Conservation (phyloP, 2,329 filamentous ascomycete species). For the Aureobasidium sp. region DNA sequence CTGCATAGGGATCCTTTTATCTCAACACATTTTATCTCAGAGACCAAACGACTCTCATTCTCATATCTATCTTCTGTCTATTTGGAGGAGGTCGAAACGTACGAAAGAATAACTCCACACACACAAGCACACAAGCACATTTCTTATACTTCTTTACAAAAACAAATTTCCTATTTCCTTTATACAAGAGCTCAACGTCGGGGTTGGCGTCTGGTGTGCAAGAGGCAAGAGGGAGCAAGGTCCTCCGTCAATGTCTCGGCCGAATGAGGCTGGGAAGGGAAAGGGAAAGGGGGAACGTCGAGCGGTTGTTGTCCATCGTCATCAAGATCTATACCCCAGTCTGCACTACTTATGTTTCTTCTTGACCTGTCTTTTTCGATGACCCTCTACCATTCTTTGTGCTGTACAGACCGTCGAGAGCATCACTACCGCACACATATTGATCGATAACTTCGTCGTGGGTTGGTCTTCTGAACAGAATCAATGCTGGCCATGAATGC, state of each 20-base stretch:
- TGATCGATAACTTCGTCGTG: background rate
- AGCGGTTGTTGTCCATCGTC: conserved; percentile 4
- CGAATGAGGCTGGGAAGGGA: background rate
- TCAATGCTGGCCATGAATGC: no score
- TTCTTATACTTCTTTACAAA: conserved; percentile 1
- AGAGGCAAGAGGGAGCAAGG: background rate
- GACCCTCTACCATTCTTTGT: background rate
- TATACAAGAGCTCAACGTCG: conserved; percentile 4
- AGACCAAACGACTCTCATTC: conserved; percentile 9
- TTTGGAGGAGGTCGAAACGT: background rate
- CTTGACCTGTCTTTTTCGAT: background rate
- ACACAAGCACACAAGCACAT: background rate
- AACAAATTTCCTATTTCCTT: background rate
- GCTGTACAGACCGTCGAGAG: background rate
- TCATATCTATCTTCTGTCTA: conserved; percentile 10
- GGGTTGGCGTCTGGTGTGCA: conserved; percentile 5
- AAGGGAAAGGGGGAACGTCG: background rate
- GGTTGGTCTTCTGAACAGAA: no score
- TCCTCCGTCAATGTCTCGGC: background rate
- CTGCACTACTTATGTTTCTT: conserved; percentile 8
- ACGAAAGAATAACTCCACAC: conserved; percentile 5
- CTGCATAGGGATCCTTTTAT: background rate
- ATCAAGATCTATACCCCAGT: conserved; percentile 11
- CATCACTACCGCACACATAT: background rate
- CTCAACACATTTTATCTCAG: conserved; percentile 7